These are phyloP conservation scores for Talaromyces sp. DNA, from an alignment of 2,329 filamentous ascomycete species.

Conservation along the genomic window DNA sequence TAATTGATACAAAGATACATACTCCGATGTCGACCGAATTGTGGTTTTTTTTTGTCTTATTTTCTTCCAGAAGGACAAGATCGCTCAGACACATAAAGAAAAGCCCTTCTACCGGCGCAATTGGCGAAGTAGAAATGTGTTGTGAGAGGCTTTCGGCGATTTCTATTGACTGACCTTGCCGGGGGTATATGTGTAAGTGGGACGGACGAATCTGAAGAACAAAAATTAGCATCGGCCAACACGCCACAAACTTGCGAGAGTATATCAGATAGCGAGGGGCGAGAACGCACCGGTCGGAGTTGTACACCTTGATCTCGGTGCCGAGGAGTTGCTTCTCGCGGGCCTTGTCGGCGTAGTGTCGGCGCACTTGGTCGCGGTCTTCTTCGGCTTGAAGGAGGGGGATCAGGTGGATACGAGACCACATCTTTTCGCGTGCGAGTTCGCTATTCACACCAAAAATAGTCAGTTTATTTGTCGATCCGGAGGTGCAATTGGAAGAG, in stretches of 20 bases:
- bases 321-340: conserved; percentile 89
- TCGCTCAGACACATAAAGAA: not conserved
- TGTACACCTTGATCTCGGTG: conserved; percentile 76
- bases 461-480: not conserved
- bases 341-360: conserved; percentile 78
- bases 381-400: conserved; percentile 93
- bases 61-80: not conserved
- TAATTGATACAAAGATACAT: not conserved
- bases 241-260: not conserved
- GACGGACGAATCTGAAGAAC: conserved; percentile 65
- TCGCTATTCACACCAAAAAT: conserved; percentile 55
- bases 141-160: not conserved
- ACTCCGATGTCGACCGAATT: conserved; percentile 3
- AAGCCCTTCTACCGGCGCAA: not conserved
- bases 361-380: conserved; percentile 87
- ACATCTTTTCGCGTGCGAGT: conserved; percentile 95
- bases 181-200: conserved; percentile 73
- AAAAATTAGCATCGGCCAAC: not conserved
- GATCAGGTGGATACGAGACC: conserved; percentile 91
- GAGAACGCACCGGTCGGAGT: conserved; percentile 77
- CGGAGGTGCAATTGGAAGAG: not conserved
- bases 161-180: conserved; percentile 52
- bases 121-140: not conserved
- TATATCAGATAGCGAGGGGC: too few relatives aligned
- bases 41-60: not conserved